Evolutionary conservation across 352 stramenopile species (phyloP).

Genomic region (Phytophthora uliginosa): DNA sequence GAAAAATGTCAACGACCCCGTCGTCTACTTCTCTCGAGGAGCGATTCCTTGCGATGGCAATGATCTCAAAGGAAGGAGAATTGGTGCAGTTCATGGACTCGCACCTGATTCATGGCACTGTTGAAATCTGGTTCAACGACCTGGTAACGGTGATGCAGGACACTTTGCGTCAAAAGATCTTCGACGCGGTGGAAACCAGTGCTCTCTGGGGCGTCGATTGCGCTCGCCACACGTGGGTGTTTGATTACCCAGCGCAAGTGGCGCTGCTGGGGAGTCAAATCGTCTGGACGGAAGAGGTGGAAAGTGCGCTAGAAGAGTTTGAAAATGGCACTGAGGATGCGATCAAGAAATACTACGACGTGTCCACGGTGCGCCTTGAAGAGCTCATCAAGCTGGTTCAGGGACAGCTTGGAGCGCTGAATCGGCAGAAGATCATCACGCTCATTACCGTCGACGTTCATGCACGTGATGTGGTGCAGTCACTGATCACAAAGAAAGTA

Average conservation of each 20-base stretch:
- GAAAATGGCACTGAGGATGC: slow-evolving; percentile 96
- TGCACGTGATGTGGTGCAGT: slow-evolving; percentile 95
- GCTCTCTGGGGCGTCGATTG: slow-evolving; percentile 93
- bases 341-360: slow-evolving; percentile 95
- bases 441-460: slow-evolving; percentile 98
- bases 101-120: slow-evolving; percentile 86
- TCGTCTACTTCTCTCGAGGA: slow-evolving; percentile 38
- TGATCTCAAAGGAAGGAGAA: slow-evolving; percentile 98
- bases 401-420: slow-evolving; percentile 66
- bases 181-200: slow-evolving; percentile 94
- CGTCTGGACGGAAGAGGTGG: slow-evolving; percentile 94
- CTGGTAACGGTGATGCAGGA: slow-evolving; percentile 96
- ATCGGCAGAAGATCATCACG: slow-evolving; percentile 97
- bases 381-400: slow-evolving; percentile 96
- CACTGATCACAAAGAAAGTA: slow-evolving; percentile 94
- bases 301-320: slow-evolving; percentile 94
- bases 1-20: slow-evolving; percentile 19
- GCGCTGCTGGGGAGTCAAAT: slow-evolving; percentile 94
- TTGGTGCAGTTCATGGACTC: slow-evolving; percentile 87
- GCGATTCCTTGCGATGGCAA: slow-evolving; percentile 87
- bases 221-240: slow-evolving; percentile 90
- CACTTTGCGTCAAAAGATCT: slow-evolving; percentile 85
- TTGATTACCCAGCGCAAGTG: slow-evolving; percentile 90
- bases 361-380: slow-evolving; percentile 92
- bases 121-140: slow-evolving; percentile 96